A percentile compares a stretch with the other conserved stretches of the same genome.
Conservation (phyloP, 192 early-diverging fungal species). For the Coemansia sp. region DNA sequence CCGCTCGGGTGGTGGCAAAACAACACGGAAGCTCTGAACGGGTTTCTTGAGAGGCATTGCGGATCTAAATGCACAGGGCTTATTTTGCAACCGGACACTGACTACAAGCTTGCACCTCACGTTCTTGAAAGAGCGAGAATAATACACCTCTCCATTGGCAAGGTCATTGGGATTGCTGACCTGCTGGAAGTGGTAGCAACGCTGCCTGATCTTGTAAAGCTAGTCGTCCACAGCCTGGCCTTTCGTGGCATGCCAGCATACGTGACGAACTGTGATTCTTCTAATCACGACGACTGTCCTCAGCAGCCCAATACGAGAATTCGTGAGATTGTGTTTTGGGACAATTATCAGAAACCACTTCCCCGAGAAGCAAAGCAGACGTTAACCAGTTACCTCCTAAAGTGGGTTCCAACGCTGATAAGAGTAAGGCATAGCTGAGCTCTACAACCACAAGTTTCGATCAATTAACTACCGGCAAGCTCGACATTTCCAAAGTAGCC, state of each 20-base stretch:
- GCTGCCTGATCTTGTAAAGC: slow-evolving; percentile 3
- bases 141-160: neutral
- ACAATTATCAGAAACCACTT: neutral
- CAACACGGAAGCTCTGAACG: neutral
- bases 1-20: slow-evolving; percentile 4
- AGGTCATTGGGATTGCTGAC: neutral
- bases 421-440: neutral
- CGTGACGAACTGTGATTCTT: neutral
- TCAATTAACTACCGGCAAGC: too few species aligned
- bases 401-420: neutral
- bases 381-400: neutral
- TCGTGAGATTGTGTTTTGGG: slow-evolving; percentile 6
- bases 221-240: slow-evolving; percentile 1
- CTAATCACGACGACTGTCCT: neutral
- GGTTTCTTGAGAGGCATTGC: slow-evolving; percentile 1
- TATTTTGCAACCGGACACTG: neutral
- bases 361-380: neutral
- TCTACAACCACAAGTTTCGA: neutral
- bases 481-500: too few species aligned
- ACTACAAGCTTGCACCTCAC: neutral
- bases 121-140: slow-evolving; percentile 1
- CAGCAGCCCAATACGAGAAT: neutral
- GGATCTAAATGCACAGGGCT: neutral
- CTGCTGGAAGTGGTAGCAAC: neutral
- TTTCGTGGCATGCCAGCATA: slow-evolving; percentile 1